Percentiles rank a stretch among this genome's conserved stretches.
Conservation (phyloP, 1,139 yeast genomes). For the Taphrina deformans region DNA sequence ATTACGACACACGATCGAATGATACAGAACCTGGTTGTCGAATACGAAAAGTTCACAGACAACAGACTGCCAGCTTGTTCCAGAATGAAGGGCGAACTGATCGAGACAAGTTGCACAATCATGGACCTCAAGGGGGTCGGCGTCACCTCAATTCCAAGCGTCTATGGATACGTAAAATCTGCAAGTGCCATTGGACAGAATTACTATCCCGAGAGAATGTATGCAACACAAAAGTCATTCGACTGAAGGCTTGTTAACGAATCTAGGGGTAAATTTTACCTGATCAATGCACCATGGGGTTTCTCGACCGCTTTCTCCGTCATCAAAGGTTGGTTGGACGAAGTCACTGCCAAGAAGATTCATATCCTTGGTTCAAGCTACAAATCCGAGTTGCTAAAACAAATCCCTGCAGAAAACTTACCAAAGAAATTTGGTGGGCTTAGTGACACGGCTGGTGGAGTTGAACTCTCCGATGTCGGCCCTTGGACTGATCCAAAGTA, state of each 20-base stretch:
- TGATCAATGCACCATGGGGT: conserved; percentile 96
- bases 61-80: conserved; percentile 88
- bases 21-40: conserved; percentile 96
- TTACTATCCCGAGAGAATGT: conserved; percentile 89
- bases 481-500: conserved; percentile 93
- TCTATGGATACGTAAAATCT: conserved; percentile 81
- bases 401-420: conserved; percentile 88
- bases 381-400: conserved; percentile 78
- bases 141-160: conserved; percentile 77
- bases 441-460: conserved; percentile 70
- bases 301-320: conserved; percentile 89
- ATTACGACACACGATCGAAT: conserved; percentile 93
- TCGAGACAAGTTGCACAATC: conserved; percentile 95
- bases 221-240: no score
- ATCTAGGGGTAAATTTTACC: conserved; percentile 87
- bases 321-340: conserved; percentile 92
- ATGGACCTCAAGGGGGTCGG: conserved; percentile 94
- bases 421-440: conserved; percentile 88
- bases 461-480: conserved; percentile 85
- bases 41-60: conserved; percentile 83
- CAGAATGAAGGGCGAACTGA: conserved; percentile 70
- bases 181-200: conserved; percentile 94
- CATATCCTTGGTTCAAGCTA: conserved; percentile 80
- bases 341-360: conserved; percentile 96
- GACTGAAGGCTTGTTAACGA: no score